These are phyloP conservation scores for Cymbomonas tetramitiformis DNA, from an alignment of 139 green algal species.

Conservation along the genomic window DNA sequence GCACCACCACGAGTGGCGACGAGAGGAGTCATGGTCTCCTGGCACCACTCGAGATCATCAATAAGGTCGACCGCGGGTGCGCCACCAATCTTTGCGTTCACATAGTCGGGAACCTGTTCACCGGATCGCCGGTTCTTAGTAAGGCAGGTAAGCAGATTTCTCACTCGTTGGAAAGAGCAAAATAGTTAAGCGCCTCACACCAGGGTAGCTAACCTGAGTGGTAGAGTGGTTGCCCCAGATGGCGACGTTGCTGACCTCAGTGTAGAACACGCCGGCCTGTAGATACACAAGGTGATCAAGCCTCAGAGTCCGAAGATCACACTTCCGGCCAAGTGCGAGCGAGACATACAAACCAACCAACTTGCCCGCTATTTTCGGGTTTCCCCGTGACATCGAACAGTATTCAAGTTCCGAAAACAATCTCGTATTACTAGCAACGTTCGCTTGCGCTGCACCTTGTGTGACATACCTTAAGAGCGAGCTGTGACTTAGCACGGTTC, in stretches of 20 bases:
- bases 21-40: conserved; percentile 72
- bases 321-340: no score
- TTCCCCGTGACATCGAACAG: no score
- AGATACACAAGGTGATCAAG: no score
- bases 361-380: no score
- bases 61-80: conserved; percentile 62
- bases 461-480: conserved; percentile 77
- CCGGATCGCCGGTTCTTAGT: conserved; percentile 22
- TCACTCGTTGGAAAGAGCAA: not conserved
- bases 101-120: conserved; percentile 83
- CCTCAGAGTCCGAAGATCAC: no score
- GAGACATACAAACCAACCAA: no score
- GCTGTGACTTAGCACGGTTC: conserved; percentile 82
- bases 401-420: no score
- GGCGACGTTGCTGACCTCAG: conserved; percentile 54
- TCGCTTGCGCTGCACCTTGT: no score
- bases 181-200: not conserved
- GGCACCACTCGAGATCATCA: conserved; percentile 40
- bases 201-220: no score
- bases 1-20: conserved; percentile 67
- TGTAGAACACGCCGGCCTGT: conserved; percentile 74
- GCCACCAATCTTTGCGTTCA: conserved; percentile 76
- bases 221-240: conserved; percentile 93
- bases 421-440: no score
- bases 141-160: not conserved